These are phyloP conservation scores for Tulasnella sp. DNA, from an alignment of 768 basidiomycete species.

Conservation along the genomic window DNA sequence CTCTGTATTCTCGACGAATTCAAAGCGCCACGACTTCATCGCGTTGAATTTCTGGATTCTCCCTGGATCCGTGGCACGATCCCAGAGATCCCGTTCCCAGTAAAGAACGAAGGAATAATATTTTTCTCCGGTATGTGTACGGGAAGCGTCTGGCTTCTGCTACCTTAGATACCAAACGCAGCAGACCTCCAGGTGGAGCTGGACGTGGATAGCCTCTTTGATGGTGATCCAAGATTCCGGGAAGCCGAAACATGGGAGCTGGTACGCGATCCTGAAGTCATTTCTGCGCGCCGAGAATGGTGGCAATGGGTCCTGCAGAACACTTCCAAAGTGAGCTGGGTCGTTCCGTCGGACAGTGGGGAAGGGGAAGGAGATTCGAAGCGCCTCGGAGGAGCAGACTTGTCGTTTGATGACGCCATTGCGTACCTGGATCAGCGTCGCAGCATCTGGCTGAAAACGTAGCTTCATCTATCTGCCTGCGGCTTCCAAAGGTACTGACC, in stretches of 20 bases:
- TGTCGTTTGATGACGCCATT: background rate
- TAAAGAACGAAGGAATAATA: background rate
- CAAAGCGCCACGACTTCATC: background rate
- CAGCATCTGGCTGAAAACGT: background rate
- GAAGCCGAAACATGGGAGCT: background rate
- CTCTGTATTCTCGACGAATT: background rate
- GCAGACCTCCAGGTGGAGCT: background rate
- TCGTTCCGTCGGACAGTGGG: background rate
- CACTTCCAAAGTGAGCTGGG: background rate
- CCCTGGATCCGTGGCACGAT: too few species aligned
- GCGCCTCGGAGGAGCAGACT: background rate
- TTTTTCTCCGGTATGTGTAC: background rate
- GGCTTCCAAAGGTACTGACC: background rate
- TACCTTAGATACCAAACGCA: background rate
- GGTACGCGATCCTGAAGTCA: background rate
- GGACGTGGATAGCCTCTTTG: background rate
- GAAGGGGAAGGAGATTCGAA: background rate
- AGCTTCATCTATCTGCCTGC: background rate
- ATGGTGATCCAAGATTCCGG: background rate
- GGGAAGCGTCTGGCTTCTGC: background rate
- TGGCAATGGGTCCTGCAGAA: background rate
- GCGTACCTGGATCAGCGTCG: background rate
- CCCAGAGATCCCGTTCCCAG: background rate
- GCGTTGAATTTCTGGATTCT: background rate
- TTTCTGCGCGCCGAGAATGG: background rate